phyloP scores from a whole-genome alignment of 2,329 filamentous ascomycete species.

The Clonostachys rosea region DNA sequence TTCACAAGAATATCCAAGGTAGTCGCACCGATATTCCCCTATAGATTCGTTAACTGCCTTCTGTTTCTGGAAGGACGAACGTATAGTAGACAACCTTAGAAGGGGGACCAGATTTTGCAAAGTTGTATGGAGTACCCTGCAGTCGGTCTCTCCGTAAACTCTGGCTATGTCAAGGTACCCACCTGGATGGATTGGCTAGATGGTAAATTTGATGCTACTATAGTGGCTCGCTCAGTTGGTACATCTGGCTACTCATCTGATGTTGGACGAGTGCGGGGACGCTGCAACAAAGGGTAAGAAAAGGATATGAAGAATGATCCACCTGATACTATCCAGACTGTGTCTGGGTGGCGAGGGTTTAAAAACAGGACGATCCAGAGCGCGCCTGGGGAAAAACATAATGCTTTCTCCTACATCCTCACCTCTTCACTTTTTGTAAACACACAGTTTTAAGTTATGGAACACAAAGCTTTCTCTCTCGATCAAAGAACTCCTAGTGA shows the following conservation, averaged over 20 bases:
- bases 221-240: slow-evolving; percentile 1
- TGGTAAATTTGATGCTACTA: neutral
- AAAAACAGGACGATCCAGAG: neutral
- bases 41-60: neutral
- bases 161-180: neutral
- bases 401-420: too few species aligned
- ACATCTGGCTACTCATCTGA: neutral
- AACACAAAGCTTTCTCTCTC: too few species aligned
- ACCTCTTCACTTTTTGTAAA: too few species aligned
- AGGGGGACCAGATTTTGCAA: neutral
- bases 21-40: too few species aligned
- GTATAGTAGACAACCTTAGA: neutral
- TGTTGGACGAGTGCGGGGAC: neutral
- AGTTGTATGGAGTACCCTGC: neutral
- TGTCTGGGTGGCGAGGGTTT: slow-evolving; percentile 1
- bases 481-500: too few species aligned
- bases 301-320: neutral
- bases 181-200: neutral
- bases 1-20: too few species aligned
- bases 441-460: too few species aligned
- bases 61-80: neutral
- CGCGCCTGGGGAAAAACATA: too few species aligned
- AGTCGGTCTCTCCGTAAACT: neutral
- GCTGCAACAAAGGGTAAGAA: neutral
- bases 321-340: neutral